Conservation (phyloP, 2,329 filamentous ascomycete species). For the Rachicladosporium sp. region DNA sequence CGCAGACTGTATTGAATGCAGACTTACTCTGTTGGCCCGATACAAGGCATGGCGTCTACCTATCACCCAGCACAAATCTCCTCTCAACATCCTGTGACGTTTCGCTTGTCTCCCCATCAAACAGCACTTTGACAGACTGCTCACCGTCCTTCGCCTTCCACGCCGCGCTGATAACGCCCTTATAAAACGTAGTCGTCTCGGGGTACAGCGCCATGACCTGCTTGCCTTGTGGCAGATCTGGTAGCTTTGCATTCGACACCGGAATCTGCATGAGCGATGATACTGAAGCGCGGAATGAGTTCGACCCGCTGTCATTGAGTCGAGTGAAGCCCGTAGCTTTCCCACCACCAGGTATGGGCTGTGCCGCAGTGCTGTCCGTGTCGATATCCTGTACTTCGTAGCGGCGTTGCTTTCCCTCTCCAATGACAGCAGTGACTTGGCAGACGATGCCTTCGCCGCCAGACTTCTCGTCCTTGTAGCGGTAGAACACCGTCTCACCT, state of each 20-base stretch:
- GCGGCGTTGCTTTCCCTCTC: conserved; percentile 40
- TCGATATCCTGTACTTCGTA: conserved; percentile 42
- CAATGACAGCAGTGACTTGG: conserved; percentile 38
- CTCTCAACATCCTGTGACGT: conserved; percentile 38
- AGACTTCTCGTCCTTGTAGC: conserved; percentile 26
- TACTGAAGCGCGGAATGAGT: conserved; percentile 32
- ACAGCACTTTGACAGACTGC: conserved; percentile 19
- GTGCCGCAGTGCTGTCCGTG: conserved; percentile 17
- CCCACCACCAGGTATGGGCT: conserved; percentile 11
- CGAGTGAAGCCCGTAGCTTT: conserved; percentile 18
- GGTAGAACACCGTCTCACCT: conserved; percentile 39
- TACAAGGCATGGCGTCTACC: no score
- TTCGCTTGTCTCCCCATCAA: conserved; percentile 30
- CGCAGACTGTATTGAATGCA: no score
- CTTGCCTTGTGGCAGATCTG: conserved; percentile 29
- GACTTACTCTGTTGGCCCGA: no score
- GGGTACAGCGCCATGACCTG: conserved; percentile 40
- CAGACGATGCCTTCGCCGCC: conserved; percentile 42
- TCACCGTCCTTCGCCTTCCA: conserved; percentile 28
- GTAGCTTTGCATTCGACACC: conserved; percentile 27
- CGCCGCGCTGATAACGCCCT: conserved; percentile 34
- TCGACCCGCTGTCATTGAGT: neutral
- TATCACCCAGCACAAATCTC: conserved; percentile 34
- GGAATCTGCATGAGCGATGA: conserved; percentile 35
- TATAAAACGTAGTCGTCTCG: conserved; percentile 42